Evolutionary conservation across 495 filamentous ascomycete species (phyloP), one percentile per base, ranked within the genome.

Genomic region (Aspergillus taichungensis): DNA sequence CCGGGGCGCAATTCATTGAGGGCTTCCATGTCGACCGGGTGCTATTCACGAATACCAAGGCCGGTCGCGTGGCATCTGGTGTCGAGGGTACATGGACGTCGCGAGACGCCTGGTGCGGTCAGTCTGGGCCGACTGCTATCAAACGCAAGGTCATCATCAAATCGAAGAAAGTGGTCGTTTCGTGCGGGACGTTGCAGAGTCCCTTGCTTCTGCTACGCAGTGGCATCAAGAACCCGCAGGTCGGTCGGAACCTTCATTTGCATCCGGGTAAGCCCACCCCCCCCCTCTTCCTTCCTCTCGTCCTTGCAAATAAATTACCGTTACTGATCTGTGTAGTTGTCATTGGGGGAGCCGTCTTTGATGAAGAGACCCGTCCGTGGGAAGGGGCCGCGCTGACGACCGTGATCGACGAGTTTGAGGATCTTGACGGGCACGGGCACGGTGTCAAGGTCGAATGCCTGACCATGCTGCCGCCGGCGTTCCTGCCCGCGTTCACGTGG

Each of bases 101-200:
- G 13, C 73, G 85, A 38, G 84, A 87, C 52, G 67, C 68, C 24
- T 67, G 78, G 30, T 75, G 79, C 8, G 75, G 75, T 3, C 61
- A 80, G 3, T 66, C 71, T 13, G 76, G 75, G 0, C 55, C 64
- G 8, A 64, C 66, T 13, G 68, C 63, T 0, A 71, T 60, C 1
- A 67, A 62, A 34, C 72, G 82, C 12, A 66, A 79, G 50, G 71
- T 94, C 11, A 69, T 79, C 34, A 74, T 95, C 40, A 85, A 77
- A 52, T 88, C 90, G 0, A 89, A 88, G 69, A 84, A 81, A 51
- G 87, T 95, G 0, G 75, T 96, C 14, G 62, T 94, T 8, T 83
- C 85, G 2, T 73, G 73, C 34, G 89, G 90, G 6, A 75, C 80
- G 1, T 63, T 96, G 38, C 74, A 86, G 43, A 85, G 79, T 43